Base-by-base conservation (phyloP, 2,329 filamentous ascomycete species). In the Ceratocystis variospora region DNA sequence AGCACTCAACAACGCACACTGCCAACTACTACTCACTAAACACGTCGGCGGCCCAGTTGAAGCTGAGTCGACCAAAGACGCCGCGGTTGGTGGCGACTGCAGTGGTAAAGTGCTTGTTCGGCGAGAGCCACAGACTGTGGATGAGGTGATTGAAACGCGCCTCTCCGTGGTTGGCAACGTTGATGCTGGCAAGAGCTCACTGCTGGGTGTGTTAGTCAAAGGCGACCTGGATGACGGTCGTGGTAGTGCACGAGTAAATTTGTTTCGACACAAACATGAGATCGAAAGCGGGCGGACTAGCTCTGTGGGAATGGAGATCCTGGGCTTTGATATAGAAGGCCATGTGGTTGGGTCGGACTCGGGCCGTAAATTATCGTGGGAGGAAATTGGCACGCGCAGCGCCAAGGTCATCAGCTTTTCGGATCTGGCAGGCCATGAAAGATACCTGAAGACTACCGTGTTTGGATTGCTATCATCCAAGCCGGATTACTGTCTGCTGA, bases 121-220 rank as follows among this genome's bases (percentile, higher is more conserved):
- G 48, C 86, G 87, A 72, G 78, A 83, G 25, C 90, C 92, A 2
- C 78, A 81, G 22, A 87, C 81, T 12, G 83, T 90, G 4, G 91
- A 97, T 73, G 86, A 95, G 67, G 89, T 96, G 31, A 96, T 96
- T 68, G 94, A 99, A 80, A 96, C 93, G 8, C 80, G 94, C 71
- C 95, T 99, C 77, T 94, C 93, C 0, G 94, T 99, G 0, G 94
- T 99, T 6, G 94, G 94, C 62, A 99, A 99, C 78, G 88, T 99
- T 65, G 94, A 99, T 74, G 94, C 94, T 8, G 94, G 94, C 0
- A 99, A 99, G 77, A 96, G 90, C 73, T 97, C 94, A 33, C 88
- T 97, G 83, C 79, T 99, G 1, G 94, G 94, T 55, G 94, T 99
- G 1, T 80, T 99, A 5, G 94, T 97, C 5, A 97, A 97, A 76